Conservation (phyloP, 768 basidiomycete species). For the Kwoniella shandongensis region DNA sequence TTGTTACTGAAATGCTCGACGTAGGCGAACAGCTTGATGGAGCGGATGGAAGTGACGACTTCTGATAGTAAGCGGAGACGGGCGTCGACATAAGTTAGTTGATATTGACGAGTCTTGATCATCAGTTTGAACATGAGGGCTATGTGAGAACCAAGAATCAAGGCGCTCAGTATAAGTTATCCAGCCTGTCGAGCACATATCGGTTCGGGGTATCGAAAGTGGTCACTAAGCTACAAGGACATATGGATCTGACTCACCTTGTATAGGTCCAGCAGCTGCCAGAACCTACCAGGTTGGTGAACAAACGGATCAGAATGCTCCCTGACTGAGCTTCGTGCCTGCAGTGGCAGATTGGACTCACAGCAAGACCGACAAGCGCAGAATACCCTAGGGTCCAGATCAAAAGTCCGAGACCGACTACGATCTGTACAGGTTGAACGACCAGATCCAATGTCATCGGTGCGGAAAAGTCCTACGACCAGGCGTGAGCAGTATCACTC, state of each 20-base stretch:
- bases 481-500: not conserved
- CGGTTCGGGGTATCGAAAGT: too few species aligned
- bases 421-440: conserved; percentile 57
- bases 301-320: too few species aligned
- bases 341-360: too few species aligned
- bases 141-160: not conserved
- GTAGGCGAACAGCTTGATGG: conserved; percentile 66
- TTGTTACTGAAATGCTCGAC: conserved; percentile 53
- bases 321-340: too few species aligned
- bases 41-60: conserved; percentile 67
- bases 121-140: conserved; percentile 23
- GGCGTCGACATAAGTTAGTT: conserved; percentile 64
- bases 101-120: conserved; percentile 33
- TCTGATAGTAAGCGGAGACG: conserved; percentile 67
- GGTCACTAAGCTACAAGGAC: too few species aligned
- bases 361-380: conserved; percentile 60
- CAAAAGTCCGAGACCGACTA: conserved; percentile 64
- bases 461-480: conserved; percentile 30
- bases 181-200: too few species aligned
- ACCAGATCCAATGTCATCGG: conserved; percentile 25
- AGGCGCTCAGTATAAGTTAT: conserved; percentile 54
- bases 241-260: too few species aligned
- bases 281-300: conserved; percentile 50
- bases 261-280: conserved; percentile 63
- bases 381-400: conserved; percentile 69